phyloP scores from a whole-genome alignment of 2,329 filamentous ascomycete species.

The Penicillium sp. region DNA sequence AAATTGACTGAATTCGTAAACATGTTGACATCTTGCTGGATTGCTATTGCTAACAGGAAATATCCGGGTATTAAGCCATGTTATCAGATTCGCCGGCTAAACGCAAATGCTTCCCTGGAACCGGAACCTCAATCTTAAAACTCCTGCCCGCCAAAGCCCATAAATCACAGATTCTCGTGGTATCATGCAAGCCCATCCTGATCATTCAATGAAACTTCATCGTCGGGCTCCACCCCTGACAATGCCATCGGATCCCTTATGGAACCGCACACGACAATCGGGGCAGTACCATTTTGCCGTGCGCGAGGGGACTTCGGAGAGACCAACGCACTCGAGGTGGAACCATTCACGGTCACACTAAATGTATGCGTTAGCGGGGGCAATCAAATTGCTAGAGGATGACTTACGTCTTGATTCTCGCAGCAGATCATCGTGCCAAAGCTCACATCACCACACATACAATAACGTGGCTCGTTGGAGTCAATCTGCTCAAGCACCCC shows the following conservation, averaged over 20 bases:
- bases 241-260: slow-evolving; percentile 40
- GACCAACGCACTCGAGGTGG: slow-evolving; percentile 56
- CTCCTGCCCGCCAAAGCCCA: slow-evolving; percentile 1
- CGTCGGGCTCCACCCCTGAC: slow-evolving; percentile 35
- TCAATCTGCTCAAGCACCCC: slow-evolving; percentile 50
- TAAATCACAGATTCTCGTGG: slow-evolving; percentile 12
- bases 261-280: slow-evolving; percentile 51
- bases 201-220: slow-evolving; percentile 9
- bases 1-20: not conserved
- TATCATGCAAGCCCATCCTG: slow-evolving; percentile 16
- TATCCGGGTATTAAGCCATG: not conserved
- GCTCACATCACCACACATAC: slow-evolving; percentile 58
- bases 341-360: slow-evolving; percentile 64
- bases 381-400: slow-evolving; percentile 8
- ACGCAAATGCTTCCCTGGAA: slow-evolving; percentile 1
- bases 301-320: slow-evolving; percentile 54
- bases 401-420: slow-evolving; percentile 53
- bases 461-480: slow-evolving; percentile 59
- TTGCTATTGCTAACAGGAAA: not conserved
- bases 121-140: slow-evolving; percentile 4
- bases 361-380: slow-evolving; percentile 15
- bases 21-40: not conserved
- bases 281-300: slow-evolving; percentile 62
- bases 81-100: slow-evolving; percentile 1
- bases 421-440: slow-evolving; percentile 62